Evolutionary conservation across 805 yeast species (phyloP), one percentile per base, ranked within the genome.

Genomic region (Pichia nakasei): DNA sequence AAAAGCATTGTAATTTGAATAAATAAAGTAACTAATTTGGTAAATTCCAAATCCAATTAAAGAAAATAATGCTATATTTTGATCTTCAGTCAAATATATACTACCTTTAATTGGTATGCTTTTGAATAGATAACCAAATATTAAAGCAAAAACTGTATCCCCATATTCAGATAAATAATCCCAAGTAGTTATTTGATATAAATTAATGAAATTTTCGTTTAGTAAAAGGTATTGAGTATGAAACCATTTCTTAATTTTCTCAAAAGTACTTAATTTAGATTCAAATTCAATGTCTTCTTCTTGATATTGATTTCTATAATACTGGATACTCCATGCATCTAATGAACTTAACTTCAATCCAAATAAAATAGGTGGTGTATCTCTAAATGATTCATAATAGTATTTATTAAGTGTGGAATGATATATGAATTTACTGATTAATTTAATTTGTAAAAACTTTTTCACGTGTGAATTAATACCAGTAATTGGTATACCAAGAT

Each of bases 271-370:
- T 6, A 29, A 12, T 4, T 12, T 29, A 7, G n/a, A 3, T 9
- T 29, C 13, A 7, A 17, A 4, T 29, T 26, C 22, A 26, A 31
- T 3, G 3, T 39, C 38, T 13, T 39, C 36, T 13, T 29, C 31
- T 13, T 36, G 11, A 15, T 22, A 11, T 9, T 32, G 22, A 20
- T 40, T 40, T 24, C 37, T 35, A 22, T 37, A 37, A 8, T 33
- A 41, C 22, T 40, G 47, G 13, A 44, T 44, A 4, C 18, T 21
- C 39, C 37, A 31, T 18, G 44, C 37, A 36, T 44, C 47, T 4
- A 24, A 22, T 5, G 18, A 13, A 13, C 38, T 18, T 15, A 44
- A 19, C 17, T 33, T 39, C 1, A 22, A 8, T 5, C 44, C 47
- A 39, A 40, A 44, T 20, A 44, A 22, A 11, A 32, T 35, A 2